Evolutionary conservation across 2,329 filamentous ascomycete genomes (phyloP), one percentile per base, ranked within the genome.

Genomic region (Xylariales sp.): DNA sequence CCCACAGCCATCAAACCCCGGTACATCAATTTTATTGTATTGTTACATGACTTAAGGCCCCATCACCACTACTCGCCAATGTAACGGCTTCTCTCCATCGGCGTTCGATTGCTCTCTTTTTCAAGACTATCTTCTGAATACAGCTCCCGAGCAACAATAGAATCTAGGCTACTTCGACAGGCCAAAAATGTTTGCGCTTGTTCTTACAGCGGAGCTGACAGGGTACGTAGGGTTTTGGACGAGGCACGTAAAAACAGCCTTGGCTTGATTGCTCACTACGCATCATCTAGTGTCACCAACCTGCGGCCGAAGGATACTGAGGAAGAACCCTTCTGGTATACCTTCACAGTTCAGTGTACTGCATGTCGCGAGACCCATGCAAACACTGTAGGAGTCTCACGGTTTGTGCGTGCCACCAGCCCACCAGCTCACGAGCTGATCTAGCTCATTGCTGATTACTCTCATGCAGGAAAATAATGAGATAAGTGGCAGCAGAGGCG

Each of bases 311-410:
- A 82, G 50, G 93, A 98, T 61, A 88, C 82, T 6, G 70, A 82
- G 51, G 86, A 87, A 14, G 78, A 76, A 42, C 88, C 89, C 4
- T 98, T 96, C 69, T 95, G 85, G 76, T 98, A 95, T 69, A 96
- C 88, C 35, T 97, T 98, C 78, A 93, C 86, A 59, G 91, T 98
- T 24, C 88, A 96, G 70, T 98, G 93, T 67, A 96, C 88, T n/a
- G 95, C 90, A 38, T 98, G 93, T 64, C 82, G 89, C 43, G 93
- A 98, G 63, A 82, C 76, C 2, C 90, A 98, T 60, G 76, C 85
- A 10, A 98, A 96, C 53, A 82, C 78, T 67, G 80, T 98, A 37
- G 84, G 82, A 40, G 78, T 97, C 47, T 95, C 78, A 65, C 85
- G 91, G 46, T 95, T 94, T 70, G 90, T 95, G 70, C 46, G 84